Evolutionary conservation across 2,329 filamentous ascomycete species (phyloP), one percentile per base, ranked within the genome.

Genomic region (Aspergillus pseudoglaucus): DNA sequence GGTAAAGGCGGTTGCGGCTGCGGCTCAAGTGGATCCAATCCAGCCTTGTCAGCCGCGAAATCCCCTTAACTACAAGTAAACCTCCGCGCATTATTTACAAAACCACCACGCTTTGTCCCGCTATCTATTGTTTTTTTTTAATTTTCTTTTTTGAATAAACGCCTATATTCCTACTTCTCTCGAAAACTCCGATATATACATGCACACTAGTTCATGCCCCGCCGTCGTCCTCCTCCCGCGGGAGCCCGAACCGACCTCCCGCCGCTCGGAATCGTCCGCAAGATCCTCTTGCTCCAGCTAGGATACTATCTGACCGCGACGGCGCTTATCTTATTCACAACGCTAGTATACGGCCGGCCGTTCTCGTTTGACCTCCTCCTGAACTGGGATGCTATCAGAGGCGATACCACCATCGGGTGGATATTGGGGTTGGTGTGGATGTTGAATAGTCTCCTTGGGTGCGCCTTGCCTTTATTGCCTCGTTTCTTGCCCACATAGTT

Each of bases 361-460:
- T 79, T 85, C 50, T 76, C 71, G 33, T 62, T 79, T 2, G 80
- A 81, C 52, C 61, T 85, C 41, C 66, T 87, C 3, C 72, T 87
- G 42, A 78, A 77, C 62, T 87, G 84, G 84, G 72, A 76, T 49
- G 78, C 74, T 44, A 54, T 87, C 47, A 69, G 84, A 46, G 82
- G 82, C 7, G 84, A 87, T 64, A 84, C 82, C 3, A 85, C 83
- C 0, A 75, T 83, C 14, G 84, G 84, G 51, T 87, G 83, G 83
- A 85, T 83, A 60, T 60, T 86, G 50, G 82, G 80, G 0, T 64
- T 85, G 48, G 81, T 84, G 37, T 87, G 84, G 83, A 70, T 86
- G 61, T 66, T 85, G 61, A 83, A 83, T 61, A 79, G 78, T 54
- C 70, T 85, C 42, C 71, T 83, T 53, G 79, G 78, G 84, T 87